phyloP scores from a whole-genome alignment of 2,329 filamentous ascomycete species.

The Thermomyces lanuginosus region DNA sequence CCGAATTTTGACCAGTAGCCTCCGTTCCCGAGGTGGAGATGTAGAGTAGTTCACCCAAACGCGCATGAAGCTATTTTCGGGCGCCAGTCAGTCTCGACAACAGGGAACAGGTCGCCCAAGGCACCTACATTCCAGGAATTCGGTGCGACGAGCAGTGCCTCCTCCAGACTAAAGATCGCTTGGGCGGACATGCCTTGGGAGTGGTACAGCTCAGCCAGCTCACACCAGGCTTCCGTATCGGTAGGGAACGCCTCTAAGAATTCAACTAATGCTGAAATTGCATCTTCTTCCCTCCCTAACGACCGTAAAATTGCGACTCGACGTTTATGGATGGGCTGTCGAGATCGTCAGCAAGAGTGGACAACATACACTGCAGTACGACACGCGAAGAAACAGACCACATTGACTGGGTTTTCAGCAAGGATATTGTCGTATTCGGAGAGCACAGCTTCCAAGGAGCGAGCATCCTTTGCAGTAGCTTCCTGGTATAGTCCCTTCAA shows the following conservation, averaged over 20 bases:
- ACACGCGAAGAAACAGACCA: conserved; percentile 39
- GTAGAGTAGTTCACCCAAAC: conserved; percentile 67
- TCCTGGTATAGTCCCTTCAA: conserved; percentile 72
- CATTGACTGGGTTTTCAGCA: conserved; percentile 56
- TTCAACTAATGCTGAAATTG: conserved; percentile 55
- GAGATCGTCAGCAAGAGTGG: conserved; percentile 18
- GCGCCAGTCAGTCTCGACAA: conserved; percentile 4
- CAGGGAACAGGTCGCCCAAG: not conserved
- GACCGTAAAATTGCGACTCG: conserved; percentile 64
- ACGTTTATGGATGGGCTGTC: conserved; percentile 67
- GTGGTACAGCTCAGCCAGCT: conserved; percentile 76
- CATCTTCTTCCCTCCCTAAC: conserved; percentile 53
- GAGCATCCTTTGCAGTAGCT: conserved; percentile 52
- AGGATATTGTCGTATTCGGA: conserved; percentile 64
- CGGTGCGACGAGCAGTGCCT: conserved; percentile 69
- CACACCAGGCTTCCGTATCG: conserved; percentile 85
- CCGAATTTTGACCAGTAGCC: conserved; percentile 19
- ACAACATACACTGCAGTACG: conserved; percentile 59
- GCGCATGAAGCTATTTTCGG: conserved; percentile 55
- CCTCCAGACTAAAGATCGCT: conserved; percentile 75
- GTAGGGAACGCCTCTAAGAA: conserved; percentile 73
- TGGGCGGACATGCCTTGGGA: conserved; percentile 63
- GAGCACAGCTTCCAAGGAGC: conserved; percentile 52
- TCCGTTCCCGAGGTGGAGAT: conserved; percentile 38
- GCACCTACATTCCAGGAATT: conserved; percentile 83